Percentiles rank a stretch among this genome's conserved stretches.
phyloP scores from a whole-genome alignment of 331 rosid species.

The Quercus lobata region DNA sequence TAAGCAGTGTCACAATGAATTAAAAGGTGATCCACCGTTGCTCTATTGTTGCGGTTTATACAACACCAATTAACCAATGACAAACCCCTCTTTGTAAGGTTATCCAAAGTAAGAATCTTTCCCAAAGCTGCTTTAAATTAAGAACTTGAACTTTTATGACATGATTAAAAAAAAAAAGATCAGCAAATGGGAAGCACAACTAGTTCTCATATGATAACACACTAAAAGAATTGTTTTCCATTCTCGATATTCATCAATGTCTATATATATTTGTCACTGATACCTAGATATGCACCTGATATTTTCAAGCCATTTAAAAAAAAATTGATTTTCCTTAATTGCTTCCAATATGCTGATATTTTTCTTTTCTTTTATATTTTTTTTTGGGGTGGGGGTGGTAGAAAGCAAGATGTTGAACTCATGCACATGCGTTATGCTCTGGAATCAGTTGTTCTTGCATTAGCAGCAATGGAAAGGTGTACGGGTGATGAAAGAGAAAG shows the following conservation, averaged over 20 bases:
- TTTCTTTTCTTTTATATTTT: constrained; percentile 22
- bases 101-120: too few species aligned
- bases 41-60: too few species aligned
- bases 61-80: too few species aligned
- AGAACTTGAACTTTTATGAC: neutral
- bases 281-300: neutral
- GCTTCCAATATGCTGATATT: neutral
- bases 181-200: neutral
- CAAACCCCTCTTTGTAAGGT: too few species aligned
- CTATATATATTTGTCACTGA: neutral
- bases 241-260: neutral
- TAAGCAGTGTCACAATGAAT: too few species aligned
- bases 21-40: too few species aligned
- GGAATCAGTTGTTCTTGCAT: constrained; percentile 83
- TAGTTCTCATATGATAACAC: neutral
- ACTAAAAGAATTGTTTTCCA: neutral
- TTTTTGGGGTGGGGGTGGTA: constrained; percentile 22
- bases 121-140: neutral
- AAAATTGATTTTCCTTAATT: neutral
- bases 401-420: constrained; percentile 95
- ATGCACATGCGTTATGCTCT: constrained; percentile 97
- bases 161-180: neutral
- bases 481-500: constrained; percentile 43
- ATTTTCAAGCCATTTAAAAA: neutral
- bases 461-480: constrained; percentile 74